Evolutionary conservation across 2,329 filamentous ascomycete species (phyloP).

Genomic region (Ploettnerulaceae sp.): DNA sequence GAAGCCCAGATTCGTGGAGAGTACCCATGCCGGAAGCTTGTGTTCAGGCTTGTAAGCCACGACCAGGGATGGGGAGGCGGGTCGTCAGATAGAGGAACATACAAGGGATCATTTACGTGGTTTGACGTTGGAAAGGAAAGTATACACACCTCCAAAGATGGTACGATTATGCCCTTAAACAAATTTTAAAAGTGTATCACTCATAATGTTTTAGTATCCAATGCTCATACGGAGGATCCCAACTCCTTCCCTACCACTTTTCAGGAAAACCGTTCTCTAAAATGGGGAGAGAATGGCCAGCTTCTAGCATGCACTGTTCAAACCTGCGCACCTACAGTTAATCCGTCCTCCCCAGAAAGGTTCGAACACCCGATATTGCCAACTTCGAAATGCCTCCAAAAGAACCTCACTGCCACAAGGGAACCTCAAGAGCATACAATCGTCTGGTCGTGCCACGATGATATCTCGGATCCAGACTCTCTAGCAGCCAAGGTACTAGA

Average conservation of each 20-base stretch:
- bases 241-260: neutral
- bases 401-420: conserved; percentile 43
- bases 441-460: conserved; percentile 49
- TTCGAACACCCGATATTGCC: conserved; percentile 39
- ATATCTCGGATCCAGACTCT: conserved; percentile 43
- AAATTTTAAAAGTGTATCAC: too few relatives aligned
- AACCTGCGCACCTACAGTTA: conserved; percentile 12
- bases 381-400: conserved; percentile 37
- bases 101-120: conserved; percentile 52
- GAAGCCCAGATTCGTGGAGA: conserved; percentile 22
- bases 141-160: conserved; percentile 39
- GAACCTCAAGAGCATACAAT: conserved; percentile 42
- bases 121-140: conserved; percentile 58
- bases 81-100: conserved; percentile 37
- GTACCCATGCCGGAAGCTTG: conserved; percentile 54
- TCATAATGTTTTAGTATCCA: neutral
- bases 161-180: too few relatives aligned
- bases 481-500: conserved; percentile 35
- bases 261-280: neutral
- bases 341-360: neutral
- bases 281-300: neutral
- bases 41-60: conserved; percentile 51
- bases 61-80: conserved; percentile 55
- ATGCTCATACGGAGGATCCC: neutral
- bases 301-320: conserved; percentile 7